Evolutionary conservation across 2,329 filamentous ascomycete genomes (phyloP), one percentile per base, ranked within the genome.

Genomic region (Chaetomiaceae sp.): DNA sequence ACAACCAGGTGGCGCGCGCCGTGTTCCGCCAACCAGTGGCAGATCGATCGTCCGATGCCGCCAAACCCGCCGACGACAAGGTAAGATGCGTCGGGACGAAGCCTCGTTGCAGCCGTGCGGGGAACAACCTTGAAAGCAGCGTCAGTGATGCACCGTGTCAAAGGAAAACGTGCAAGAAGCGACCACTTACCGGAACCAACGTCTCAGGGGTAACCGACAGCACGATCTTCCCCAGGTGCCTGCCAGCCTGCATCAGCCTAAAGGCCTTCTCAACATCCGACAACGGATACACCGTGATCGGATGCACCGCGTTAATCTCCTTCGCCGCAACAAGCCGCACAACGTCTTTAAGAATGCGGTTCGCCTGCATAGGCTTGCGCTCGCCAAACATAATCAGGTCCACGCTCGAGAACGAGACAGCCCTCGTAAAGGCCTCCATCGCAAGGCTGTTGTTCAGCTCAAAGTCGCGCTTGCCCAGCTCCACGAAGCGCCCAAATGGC

Each of bases 151-250:
- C n/a, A n/a, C n/a, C n/a, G n/a, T 27, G 26, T 12, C 26, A 12
- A 6, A 12, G 26, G 26, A n/a, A n/a, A n/a, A n/a, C n/a, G n/a
- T 27, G 6, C 8, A 15, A 15, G 30, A 15, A 14, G 3, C 14
- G 36, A 10, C 10, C 3, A 49, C 56, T 42, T 48, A 62, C 55
- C 29, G 53, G 56, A 32, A 59, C 55, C 18, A 58, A 2, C 7
- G 49, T 44, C 6, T 55, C 54, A 1, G 52, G 45, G 8, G 35
- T 43, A 14, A 62, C 47, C 1, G 57, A 51, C 2, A 70, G 45
- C 17, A 73, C 62, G 12, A 74, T 66, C 41, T 72, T 72, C 0
- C 70, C 71, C 30, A 72, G 66, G 49, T 73, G 70, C 22, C 56
- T 56, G 1, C 68, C 70, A 2, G 57, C 58, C 43, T 73, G 68